These are phyloP conservation scores for Cordyceps fumosorosea DNA, from an alignment of 2,329 filamentous ascomycete species.

Conservation along the genomic window DNA sequence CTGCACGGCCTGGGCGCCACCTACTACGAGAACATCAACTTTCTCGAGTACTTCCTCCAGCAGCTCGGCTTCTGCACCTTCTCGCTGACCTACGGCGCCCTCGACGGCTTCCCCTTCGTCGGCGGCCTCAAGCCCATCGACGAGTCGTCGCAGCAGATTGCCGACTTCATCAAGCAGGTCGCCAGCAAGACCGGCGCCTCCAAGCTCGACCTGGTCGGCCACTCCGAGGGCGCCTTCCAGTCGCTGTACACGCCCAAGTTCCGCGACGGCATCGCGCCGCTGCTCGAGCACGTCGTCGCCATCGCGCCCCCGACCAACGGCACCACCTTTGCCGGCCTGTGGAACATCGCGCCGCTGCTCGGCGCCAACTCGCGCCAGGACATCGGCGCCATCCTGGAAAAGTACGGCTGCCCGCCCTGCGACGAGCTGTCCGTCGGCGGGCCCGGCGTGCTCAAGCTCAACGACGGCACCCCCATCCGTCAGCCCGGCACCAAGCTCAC, in stretches of 20 bases:
- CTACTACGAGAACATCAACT: constrained; percentile 16
- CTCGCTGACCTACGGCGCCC: constrained; percentile 18
- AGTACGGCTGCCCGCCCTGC: constrained; percentile 17
- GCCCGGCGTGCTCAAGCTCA: constrained; percentile 14
- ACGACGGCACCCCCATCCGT: constrained; percentile 11
- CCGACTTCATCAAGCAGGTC: constrained; percentile 16
- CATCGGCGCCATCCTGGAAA: constrained; percentile 6
- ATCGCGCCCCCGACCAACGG: constrained; percentile 19
- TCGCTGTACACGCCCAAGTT: constrained; percentile 19
- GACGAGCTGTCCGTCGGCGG: constrained; percentile 15
- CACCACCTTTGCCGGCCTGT: constrained; percentile 17
- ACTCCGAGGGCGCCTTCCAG: constrained; percentile 20
- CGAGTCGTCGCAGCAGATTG: constrained; percentile 17
- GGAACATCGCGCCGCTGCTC: constrained; percentile 11
- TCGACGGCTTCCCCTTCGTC: constrained; percentile 15
- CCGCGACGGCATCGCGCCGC: constrained; percentile 7
- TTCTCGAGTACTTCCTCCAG: constrained; percentile 16
- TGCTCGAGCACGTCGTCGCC: constrained; percentile 18
- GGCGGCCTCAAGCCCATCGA: constrained; percentile 18
- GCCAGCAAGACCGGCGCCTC: constrained; percentile 14
- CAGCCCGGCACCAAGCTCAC: constrained; percentile 17
- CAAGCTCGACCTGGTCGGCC: constrained; percentile 20
- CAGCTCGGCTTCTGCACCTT: constrained; percentile 17
- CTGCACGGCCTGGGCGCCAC: constrained; percentile 19
- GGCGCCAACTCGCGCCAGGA: constrained; percentile 1